Base-by-base conservation (phyloP, 2,329 filamentous ascomycete species). In the Neurospora crassa region DNA sequence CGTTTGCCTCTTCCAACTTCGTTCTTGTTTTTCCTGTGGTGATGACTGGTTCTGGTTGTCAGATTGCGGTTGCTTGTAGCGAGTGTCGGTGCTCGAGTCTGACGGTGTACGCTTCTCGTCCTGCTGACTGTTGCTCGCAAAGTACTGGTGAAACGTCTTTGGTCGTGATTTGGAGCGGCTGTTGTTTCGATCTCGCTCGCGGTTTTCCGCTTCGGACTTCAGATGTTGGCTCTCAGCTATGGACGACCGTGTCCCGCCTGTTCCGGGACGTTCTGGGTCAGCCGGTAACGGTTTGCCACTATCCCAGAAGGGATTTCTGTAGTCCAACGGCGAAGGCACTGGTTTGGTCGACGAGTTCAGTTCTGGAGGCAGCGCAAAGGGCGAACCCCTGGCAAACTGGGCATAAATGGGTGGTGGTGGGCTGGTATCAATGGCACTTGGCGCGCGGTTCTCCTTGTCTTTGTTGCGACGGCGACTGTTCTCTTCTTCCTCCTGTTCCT, bases 361-460 rank as follows among this genome's bases (percentile, higher is more conserved):
- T 16, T 29, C 53, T 63, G 53, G 53, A 63, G 53, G 53, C 29
- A 29, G 53, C 16, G 53, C 53, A 63, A 63, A 63, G 53, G 53
- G 53, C 53, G 53, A 73, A 3, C 53, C 53, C 3, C 80, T 84
- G 67, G 83, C 82, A 78, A 95, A 96, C 77, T 96, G 91, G 16
- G 92, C 88, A 84, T 92, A 97, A 71, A 95, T 94, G 34, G 94
- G 93, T 1, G 91, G 89, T 20, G 87, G 84, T 11, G 81, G 74
- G 5, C 73, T 71, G 45, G 71, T 63, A 70, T 74, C 74, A 43
- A 70, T 72, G 5, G 72, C 18, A 41, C 34, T 68, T 72, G 69
- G 92, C 41, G 87, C 90, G 70, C 86, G 87, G 79, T 97, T 97
- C 80, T 97, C 94, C 81, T 97, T 97, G 79, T 95, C 90, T 76